Evolutionary conservation across 805 yeast genomes (phyloP), one percentile per base, ranked within the genome.

Genomic region (Kregervanrija fluxuum): DNA sequence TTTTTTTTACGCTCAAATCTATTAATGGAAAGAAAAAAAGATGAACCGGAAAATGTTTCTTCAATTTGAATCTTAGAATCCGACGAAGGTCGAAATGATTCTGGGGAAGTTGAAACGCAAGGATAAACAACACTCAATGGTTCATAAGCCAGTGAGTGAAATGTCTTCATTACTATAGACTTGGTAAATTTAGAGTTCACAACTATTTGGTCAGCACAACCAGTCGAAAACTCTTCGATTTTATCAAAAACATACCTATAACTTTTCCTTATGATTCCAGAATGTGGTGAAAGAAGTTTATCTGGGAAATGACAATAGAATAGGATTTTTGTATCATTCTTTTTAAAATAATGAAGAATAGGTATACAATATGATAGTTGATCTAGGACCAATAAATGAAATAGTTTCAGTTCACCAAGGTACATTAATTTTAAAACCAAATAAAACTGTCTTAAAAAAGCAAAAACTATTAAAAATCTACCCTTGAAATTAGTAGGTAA

Each of bases 301-400:
- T 93, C 99, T 0, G 99, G 99, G 62, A 91, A 91, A 67, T 93
- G 99, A 57, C 99, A 90, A 63, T 93, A 93, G 59, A 91, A 93
- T 42, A 93, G 65, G 3, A 85, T 73, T 41, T 77, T 76, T 2
- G 83, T 61, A 8, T 64, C 44, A 1, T 53, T 62, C 44, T 43
- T 50, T 49, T 66, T 70, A 59, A 62, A 76, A 48, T 64, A 59
- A 51, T 56, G 79, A 15, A 93, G 54, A 12, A 90, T 51, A 5
- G 98, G 98, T 4, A 88, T 69, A 52, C 95, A 80, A 46, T 87
- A 80, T 2, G 96, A 80, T 45, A 93, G 71, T 62, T 91, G 97
- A 65, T 93, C 99, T 31, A 93, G 80, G 31, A 93, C 73, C 50
- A 84, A 82, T 48, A 82, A 74, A 62, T 91, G 97, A 56, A 73